These are phyloP conservation scores for Aureobasidium melanogenum DNA, from an alignment of 2,329 filamentous ascomycete genomes.

Conservation along the genomic window DNA sequence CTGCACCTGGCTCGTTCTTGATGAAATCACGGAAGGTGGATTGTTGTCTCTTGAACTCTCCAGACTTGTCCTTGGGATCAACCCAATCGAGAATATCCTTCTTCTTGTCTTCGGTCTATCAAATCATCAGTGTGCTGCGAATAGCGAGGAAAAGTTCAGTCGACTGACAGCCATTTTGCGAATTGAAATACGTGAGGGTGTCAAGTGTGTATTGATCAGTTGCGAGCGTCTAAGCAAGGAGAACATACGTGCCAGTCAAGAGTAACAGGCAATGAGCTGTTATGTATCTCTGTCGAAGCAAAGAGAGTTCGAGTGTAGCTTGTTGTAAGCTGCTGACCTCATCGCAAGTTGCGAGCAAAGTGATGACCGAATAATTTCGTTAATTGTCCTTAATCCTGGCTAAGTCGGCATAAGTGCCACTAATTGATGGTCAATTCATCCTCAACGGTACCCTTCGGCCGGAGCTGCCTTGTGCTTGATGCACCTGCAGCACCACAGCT, in stretches of 20 bases:
- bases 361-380: background rate
- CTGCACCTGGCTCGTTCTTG: slow-evolving; percentile 59
- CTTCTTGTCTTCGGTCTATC: slow-evolving; percentile 18
- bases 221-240: slow-evolving; percentile 6
- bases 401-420: background rate
- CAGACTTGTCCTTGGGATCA: slow-evolving; percentile 62
- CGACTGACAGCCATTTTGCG: slow-evolving; percentile 13
- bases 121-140: background rate
- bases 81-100: slow-evolving; percentile 73
- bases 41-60: slow-evolving; percentile 85
- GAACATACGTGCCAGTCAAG: background rate
- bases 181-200: slow-evolving; percentile 2
- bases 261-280: background rate
- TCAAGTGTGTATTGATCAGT: background rate
- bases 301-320: background rate
- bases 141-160: background rate
- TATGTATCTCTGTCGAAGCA: background rate
- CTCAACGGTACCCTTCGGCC: background rate
- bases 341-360: background rate
- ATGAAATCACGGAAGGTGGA: slow-evolving; percentile 78
- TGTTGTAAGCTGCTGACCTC: slow-evolving; percentile 10
- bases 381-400: background rate
- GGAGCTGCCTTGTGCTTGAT: background rate
- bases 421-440: background rate
- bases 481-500: background rate